These are phyloP conservation scores for Diaporthe nobilis DNA, from an alignment of 2,329 filamentous ascomycete genomes.

Conservation along the genomic window DNA sequence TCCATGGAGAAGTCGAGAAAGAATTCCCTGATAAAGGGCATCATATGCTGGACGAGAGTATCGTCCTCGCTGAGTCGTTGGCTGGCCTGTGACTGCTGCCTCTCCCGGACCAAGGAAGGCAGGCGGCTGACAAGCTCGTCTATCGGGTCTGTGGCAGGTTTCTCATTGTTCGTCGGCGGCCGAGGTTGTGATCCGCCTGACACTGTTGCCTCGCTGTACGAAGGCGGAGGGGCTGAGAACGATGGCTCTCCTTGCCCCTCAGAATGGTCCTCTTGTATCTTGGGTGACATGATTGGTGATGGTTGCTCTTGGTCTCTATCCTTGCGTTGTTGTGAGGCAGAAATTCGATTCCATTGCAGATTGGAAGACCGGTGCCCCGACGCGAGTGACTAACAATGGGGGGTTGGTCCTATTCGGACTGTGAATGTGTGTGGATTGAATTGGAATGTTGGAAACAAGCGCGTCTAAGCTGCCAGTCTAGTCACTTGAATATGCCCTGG, in stretches of 20 bases:
- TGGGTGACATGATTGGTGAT: not conserved
- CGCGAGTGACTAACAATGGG: not conserved
- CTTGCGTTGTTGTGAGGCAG: not conserved
- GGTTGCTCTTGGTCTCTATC: not conserved
- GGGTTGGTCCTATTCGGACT: not conserved
- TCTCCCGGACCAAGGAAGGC: slow-evolving; percentile 10
- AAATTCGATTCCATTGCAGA: not conserved
- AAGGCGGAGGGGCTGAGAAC: not conserved
- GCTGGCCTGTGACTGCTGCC: slow-evolving; percentile 8
- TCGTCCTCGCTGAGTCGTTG: slow-evolving; percentile 16
- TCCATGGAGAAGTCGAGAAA: not conserved
- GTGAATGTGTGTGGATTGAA: too few species aligned
- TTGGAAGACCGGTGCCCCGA: not conserved
- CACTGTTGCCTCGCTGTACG: slow-evolving; percentile 19
- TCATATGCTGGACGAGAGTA: slow-evolving; percentile 2
- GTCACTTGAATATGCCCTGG: slow-evolving; percentile 7
- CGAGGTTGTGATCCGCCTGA: slow-evolving; percentile 4
- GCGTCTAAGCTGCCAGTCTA: not conserved
- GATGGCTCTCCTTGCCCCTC: not conserved
- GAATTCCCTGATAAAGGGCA: slow-evolving; percentile 1
- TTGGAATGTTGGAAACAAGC: not conserved
- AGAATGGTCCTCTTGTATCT: not conserved
- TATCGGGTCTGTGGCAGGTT: not conserved
- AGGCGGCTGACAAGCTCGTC: slow-evolving; percentile 17
- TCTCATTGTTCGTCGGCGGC: not conserved